phyloP scores from a whole-genome alignment of 192 early-diverging fungal genomes.

The Podila verticillata region DNA sequence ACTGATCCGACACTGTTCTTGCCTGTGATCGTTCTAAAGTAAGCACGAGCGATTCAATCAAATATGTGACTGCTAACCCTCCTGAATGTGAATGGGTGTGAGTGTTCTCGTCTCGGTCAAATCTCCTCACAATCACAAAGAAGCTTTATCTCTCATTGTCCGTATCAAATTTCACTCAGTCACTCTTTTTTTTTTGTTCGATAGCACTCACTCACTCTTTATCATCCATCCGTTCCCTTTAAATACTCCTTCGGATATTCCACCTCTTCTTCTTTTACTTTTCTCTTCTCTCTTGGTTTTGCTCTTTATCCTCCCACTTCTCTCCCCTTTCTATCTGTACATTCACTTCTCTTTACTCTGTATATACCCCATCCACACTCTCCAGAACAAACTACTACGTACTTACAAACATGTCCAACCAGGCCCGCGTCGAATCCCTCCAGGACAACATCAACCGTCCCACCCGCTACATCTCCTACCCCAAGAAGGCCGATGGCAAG shows the following conservation, averaged over 20 bases:
- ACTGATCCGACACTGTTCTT: too few species aligned
- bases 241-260: not conserved
- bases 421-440: conserved; percentile 59
- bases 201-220: not conserved
- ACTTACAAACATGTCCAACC: conserved; percentile 37
- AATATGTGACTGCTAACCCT: too few species aligned
- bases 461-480: conserved; percentile 82
- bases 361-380: not conserved
- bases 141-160: too few species aligned
- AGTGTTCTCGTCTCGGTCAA: too few species aligned
- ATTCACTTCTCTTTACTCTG: not conserved
- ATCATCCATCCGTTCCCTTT: not conserved
- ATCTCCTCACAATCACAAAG: too few species aligned
- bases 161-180: not conserved
- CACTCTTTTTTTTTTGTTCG: not conserved
- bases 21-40: too few species aligned
- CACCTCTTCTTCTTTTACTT: not conserved
- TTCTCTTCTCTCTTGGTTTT: not conserved
- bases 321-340: not conserved
- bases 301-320: not conserved
- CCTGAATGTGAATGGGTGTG: too few species aligned
- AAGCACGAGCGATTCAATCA: too few species aligned
- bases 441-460: conserved; percentile 68
- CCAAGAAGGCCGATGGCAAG: conserved; percentile 72
- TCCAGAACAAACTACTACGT: not conserved